Conservation (phyloP, 164 flowering plant genomes). For the Malania oleifera region DNA sequence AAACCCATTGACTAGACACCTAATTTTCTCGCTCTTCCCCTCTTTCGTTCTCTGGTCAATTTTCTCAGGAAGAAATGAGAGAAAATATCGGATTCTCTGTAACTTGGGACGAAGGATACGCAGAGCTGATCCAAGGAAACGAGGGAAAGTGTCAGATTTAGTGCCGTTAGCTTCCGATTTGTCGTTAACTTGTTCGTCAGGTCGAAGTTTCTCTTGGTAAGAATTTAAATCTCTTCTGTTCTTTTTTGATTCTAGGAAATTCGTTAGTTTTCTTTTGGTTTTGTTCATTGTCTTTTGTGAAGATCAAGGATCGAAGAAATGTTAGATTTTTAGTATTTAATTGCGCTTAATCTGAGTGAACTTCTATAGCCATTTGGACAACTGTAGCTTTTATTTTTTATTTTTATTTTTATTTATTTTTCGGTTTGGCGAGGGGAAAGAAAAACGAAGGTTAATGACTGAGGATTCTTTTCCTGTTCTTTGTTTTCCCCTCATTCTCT, state of each 20-base stretch:
- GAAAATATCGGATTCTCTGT: constrained; percentile 9
- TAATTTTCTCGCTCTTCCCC: not conserved
- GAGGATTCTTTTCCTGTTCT: not conserved
- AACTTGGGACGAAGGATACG: constrained; percentile 9
- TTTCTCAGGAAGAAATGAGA: constrained; percentile 11
- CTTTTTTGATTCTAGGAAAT: too few relatives aligned
- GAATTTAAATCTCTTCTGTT: too few relatives aligned
- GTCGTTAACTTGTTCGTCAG: not conserved
- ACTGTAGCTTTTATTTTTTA: not conserved
- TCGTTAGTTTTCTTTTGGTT: too few relatives aligned
- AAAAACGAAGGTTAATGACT: not conserved
- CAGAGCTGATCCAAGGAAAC: not conserved
- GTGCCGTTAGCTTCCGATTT: not conserved
- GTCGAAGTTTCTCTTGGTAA: not conserved
- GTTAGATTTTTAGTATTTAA: too few relatives aligned
- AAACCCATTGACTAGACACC: not conserved
- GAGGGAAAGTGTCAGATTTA: not conserved
- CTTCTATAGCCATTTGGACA: too few relatives aligned
- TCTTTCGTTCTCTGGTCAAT: not conserved
- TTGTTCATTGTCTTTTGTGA: too few relatives aligned
- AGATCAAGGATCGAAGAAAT: too few relatives aligned
- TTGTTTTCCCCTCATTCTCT: not conserved
- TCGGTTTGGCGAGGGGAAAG: not conserved
- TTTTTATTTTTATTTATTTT: not conserved
- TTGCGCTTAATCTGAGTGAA: too few relatives aligned